Evolutionary conservation across 2,329 filamentous ascomycete genomes (phyloP), one percentile per base, ranked within the genome.

Genomic region (Sarocladium oryzae): DNA sequence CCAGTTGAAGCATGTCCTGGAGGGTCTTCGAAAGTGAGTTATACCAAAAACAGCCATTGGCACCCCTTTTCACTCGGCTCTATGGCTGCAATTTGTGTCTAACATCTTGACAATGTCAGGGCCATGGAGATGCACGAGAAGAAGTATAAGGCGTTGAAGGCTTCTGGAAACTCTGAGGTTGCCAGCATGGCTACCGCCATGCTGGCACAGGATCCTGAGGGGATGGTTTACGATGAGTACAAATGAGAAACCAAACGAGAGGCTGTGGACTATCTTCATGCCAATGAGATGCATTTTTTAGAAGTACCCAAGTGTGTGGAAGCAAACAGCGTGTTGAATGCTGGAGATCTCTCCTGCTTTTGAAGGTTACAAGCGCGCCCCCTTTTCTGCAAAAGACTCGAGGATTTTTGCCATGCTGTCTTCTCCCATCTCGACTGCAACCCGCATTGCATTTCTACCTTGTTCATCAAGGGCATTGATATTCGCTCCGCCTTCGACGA

Each of bases 1-100:
- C 93, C 93, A 88, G 75, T 79, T 89, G 54, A 86, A 95, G 43
- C 93, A 90, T 65, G 95, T 90, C 30, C 95, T 96, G 88, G 92
- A 97, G 75, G 43, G 43, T 18, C 24, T 48, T 15, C 8, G 43
- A 4, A 48, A 48, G 43, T 48, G 16, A 48, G 43, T 48, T 9
- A 6, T 7, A 41, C 37, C 7, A 41, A 18, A 21, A 41, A 41
- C n/a, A n/a, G n/a, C n/a, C n/a, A n/a, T n/a, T n/a, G n/a, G n/a
- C n/a, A n/a, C n/a, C n/a, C n/a, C n/a, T n/a, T n/a, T n/a, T n/a
- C n/a, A n/a, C n/a, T n/a, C n/a, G n/a, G n/a, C n/a, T n/a, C n/a
- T n/a, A n/a, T n/a, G n/a, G n/a, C n/a, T n/a, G n/a, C n/a, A n/a
- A n/a, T n/a, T n/a, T n/a, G n/a, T n/a, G n/a, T n/a, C n/a, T n/a